Evolutionary conservation across 768 basidiomycete genomes (phyloP).

Genomic region (Kwoniella bestiolae): DNA sequence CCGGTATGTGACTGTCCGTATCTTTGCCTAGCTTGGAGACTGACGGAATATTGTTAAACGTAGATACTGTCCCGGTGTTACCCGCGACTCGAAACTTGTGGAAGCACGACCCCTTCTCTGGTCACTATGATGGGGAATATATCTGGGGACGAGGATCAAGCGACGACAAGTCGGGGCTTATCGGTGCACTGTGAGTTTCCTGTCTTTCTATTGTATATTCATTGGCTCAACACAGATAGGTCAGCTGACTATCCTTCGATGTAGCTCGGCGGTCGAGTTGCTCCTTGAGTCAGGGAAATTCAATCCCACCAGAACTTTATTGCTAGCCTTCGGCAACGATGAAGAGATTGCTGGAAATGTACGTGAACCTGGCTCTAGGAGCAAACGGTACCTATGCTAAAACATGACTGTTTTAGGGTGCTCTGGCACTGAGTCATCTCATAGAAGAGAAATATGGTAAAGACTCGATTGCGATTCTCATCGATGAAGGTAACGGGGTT

Average conservation of each 20-base stretch:
- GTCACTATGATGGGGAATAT: constrained; percentile 60
- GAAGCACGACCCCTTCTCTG: constrained; percentile 68
- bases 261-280: constrained; percentile 47
- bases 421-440: constrained; percentile 28
- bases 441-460: constrained; percentile 69
- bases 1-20: constrained; percentile 45
- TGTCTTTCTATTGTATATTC: background rate
- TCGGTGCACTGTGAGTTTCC: constrained; percentile 59
- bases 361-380: too few relatives aligned
- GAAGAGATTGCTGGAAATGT: constrained; percentile 36
- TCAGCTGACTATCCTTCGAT: background rate
- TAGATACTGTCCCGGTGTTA: constrained; percentile 70
- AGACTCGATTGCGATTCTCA: constrained; percentile 71
- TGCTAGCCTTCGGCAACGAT: constrained; percentile 48
- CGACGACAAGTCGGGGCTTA: constrained; percentile 70
- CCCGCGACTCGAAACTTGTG: constrained; percentile 65
- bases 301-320: constrained; percentile 63
- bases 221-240: background rate
- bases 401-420: constrained; percentile 25
- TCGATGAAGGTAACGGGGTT: constrained; percentile 81
- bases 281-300: constrained; percentile 31
- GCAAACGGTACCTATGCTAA: too few relatives aligned
- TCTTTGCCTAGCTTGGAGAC: too few relatives aligned
- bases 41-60: too few relatives aligned
- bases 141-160: constrained; percentile 76